These are phyloP conservation scores for Fusarium humuli DNA, from an alignment of 2,329 filamentous ascomycete species.

Conservation along the genomic window DNA sequence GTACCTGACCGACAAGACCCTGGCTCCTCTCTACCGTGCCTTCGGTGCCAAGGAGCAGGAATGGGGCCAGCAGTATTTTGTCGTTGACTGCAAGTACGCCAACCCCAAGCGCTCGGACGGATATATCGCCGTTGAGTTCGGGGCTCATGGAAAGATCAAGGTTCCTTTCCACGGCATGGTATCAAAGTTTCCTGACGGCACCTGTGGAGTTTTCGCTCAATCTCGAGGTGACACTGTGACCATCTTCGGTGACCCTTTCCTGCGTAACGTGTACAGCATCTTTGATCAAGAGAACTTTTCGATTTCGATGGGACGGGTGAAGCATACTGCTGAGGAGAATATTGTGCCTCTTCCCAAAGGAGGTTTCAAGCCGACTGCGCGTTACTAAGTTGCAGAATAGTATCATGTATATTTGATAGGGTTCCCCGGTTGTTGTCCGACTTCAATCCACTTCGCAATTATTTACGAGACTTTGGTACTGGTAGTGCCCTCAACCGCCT, in stretches of 20 bases:
- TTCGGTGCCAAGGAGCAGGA: background rate
- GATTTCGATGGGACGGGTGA: background rate
- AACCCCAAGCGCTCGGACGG: background rate
- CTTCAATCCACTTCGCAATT: background rate
- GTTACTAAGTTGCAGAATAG: background rate
- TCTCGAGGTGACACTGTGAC: background rate
- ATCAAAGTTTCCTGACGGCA: background rate
- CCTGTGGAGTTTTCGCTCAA: background rate
- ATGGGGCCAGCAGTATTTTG: background rate
- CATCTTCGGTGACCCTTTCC: conserved; percentile 7
- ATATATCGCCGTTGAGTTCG: background rate
- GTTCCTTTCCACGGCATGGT: conserved; percentile 3
- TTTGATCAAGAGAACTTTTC: conserved; percentile 7
- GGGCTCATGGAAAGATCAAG: background rate
- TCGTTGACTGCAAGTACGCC: conserved; percentile 2
- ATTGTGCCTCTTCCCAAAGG: background rate
- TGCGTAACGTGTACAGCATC: conserved; percentile 9
- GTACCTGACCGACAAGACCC: conserved; percentile 1
- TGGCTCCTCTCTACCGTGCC: background rate
- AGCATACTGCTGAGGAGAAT: background rate
- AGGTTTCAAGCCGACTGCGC: background rate
- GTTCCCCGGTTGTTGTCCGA: too few species aligned
- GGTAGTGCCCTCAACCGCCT: background rate
- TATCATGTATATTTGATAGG: background rate
- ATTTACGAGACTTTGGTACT: background rate